Conservation (phyloP, 345 rosid genomes). For the Arabidopsis thaliana region DNA sequence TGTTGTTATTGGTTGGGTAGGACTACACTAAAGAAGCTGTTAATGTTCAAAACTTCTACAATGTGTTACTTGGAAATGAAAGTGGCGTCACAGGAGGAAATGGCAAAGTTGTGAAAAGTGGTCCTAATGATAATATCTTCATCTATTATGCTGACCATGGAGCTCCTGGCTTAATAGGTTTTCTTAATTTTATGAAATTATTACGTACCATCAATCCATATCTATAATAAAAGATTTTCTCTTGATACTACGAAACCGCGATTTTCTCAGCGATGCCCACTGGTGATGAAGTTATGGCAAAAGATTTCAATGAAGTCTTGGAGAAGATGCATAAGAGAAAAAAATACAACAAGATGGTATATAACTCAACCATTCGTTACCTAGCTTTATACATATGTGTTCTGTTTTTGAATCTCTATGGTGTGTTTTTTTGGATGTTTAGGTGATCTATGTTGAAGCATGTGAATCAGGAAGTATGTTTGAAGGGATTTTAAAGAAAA, state of each 20-base stretch:
- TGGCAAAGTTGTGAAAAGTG: constrained; percentile 66
- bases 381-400: not conserved
- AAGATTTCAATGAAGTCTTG: constrained; percentile 55
- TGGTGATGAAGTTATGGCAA: constrained; percentile 39
- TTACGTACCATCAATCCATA: not conserved
- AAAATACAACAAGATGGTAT: constrained; percentile 58
- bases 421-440: constrained; percentile 4
- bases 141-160: constrained; percentile 76
- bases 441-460: constrained; percentile 74
- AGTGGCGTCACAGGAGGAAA: constrained; percentile 65
- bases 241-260: constrained; percentile 1
- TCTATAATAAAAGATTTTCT: not conserved
- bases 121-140: constrained; percentile 61
- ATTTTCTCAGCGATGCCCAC: constrained; percentile 54
- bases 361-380: not conserved
- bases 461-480: constrained; percentile 77
- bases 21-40: constrained; percentile 56
- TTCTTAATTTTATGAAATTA: not conserved
- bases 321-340: constrained; percentile 52
- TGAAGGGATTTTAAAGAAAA: constrained; percentile 55
- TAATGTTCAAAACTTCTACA: constrained; percentile 53
- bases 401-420: constrained; percentile 8
- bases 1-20: constrained; percentile 39
- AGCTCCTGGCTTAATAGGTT: constrained; percentile 52
- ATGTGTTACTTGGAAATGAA: constrained; percentile 61